Conservation (phyloP, 116 monocot species). For the Iris pallida region DNA sequence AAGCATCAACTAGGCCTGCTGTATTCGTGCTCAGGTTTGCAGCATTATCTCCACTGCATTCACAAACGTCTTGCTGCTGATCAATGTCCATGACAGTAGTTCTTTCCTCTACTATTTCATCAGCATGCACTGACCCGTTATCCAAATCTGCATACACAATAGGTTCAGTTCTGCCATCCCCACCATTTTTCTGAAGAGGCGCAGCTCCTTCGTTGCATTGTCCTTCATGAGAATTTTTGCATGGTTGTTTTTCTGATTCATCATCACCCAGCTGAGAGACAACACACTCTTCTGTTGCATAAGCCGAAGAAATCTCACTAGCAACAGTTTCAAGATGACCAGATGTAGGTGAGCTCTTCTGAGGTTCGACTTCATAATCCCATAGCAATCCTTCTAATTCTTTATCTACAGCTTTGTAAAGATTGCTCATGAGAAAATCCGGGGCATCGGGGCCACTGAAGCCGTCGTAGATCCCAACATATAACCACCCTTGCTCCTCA, state of each 20-base stretch:
- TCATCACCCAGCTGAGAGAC: constrained; percentile 13
- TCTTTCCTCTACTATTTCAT: constrained; percentile 28
- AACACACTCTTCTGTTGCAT: constrained; percentile 11
- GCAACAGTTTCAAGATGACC: constrained; percentile 16
- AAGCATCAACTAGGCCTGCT: neutral
- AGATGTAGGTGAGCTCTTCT: constrained; percentile 9
- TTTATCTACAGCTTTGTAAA: constrained; percentile 89
- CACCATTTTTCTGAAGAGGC: constrained; percentile 4
- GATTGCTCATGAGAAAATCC: constrained; percentile 90
- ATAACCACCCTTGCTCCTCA: constrained; percentile 99
- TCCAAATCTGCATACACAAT: neutral
- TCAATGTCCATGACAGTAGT: neutral
- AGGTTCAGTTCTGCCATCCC: neutral
- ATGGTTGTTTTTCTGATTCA: constrained; percentile 10
- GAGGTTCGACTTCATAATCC: constrained; percentile 69
- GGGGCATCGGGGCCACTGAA: constrained; percentile 97
- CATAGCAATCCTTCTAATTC: constrained; percentile 94
- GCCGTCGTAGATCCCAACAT: constrained; percentile 97
- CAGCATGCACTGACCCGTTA: constrained; percentile 1
- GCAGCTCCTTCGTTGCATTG: constrained; percentile 2
- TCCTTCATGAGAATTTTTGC: constrained; percentile 5
- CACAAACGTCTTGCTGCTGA: constrained; percentile 4
- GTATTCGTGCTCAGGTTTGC: constrained; percentile 4
- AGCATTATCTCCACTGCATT: neutral
- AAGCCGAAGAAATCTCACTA: constrained; percentile 9